Evolutionary conservation across 2,329 filamentous ascomycete genomes (phyloP).

Genomic region (Sporothrix euskadiensis): DNA sequence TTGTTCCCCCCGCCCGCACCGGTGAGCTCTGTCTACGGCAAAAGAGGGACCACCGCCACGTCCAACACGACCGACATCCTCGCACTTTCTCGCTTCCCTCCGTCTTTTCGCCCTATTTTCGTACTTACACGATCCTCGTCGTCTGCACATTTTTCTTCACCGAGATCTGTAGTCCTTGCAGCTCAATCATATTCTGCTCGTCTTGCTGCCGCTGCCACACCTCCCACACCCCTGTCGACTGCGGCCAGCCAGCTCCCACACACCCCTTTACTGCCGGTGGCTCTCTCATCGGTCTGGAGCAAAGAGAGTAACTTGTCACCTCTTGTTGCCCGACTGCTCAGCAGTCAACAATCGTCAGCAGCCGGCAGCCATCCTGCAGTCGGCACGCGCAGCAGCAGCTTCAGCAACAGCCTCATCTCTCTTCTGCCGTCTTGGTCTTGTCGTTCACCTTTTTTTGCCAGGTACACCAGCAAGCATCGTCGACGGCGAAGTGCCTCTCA

Average conservation of each 20-base stretch:
- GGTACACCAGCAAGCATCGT: neutral
- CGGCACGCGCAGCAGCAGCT: neutral
- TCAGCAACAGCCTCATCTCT: neutral
- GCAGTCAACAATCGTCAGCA: neutral
- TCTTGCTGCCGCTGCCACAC: conserved; percentile 17
- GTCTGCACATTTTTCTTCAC: conserved; percentile 23
- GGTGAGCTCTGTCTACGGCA: conserved; percentile 24
- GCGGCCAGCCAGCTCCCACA: conserved; percentile 5
- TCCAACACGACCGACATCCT: conserved; percentile 20
- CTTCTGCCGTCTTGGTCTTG: no score
- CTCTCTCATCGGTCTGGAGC: conserved; percentile 13
- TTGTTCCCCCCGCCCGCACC: conserved; percentile 26
- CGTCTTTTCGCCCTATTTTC: neutral
- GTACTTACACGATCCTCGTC: conserved; percentile 5
- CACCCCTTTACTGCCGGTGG: neutral
- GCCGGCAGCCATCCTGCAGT: neutral
- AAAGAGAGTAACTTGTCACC: neutral
- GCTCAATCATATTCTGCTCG: neutral
- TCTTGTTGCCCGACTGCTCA: neutral
- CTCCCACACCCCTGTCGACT: neutral
- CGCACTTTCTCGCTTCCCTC: neutral
- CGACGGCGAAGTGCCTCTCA: neutral
- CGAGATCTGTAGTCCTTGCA: conserved; percentile 20
- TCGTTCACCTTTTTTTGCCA: neutral
- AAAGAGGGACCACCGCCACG: conserved; percentile 23